Percentiles rank a stretch among this genome's conserved stretches.
These are phyloP conservation scores for Lenwebbia sp. DNA, from an alignment of 345 rosid genomes.

Conservation along the genomic window DNA sequence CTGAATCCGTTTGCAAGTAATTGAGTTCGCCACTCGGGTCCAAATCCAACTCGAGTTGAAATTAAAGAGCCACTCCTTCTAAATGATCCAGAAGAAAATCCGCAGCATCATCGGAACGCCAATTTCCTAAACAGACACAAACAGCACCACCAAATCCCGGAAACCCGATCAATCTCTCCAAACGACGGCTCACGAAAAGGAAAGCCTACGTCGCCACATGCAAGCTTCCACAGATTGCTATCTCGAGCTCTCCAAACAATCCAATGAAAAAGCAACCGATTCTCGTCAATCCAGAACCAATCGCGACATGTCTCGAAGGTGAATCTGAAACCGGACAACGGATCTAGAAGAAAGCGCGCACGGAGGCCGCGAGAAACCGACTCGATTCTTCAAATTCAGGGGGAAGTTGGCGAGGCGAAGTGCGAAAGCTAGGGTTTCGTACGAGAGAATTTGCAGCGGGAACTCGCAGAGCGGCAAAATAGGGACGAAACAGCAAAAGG, in stretches of 20 bases:
- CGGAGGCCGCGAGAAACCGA: not conserved
- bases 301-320: not conserved
- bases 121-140: not conserved
- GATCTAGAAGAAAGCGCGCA: not conserved
- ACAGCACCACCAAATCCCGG: not conserved
- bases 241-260: not conserved
- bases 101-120: not conserved
- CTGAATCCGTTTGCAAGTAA: not conserved
- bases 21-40: not conserved
- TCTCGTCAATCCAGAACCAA: not conserved
- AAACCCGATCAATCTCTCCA: not conserved
- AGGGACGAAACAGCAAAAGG: not conserved
- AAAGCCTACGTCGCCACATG: not conserved
- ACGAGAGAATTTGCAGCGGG: conserved; percentile 6
- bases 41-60: not conserved
- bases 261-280: not conserved
- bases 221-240: not conserved
- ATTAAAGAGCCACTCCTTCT: not conserved
- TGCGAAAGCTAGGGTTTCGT: conserved; percentile 4
- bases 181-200: not conserved
- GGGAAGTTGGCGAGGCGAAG: not conserved
- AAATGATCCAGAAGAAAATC: not conserved
- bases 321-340: not conserved
- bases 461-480: conserved; percentile 6
- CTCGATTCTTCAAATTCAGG: not conserved